Base-by-base conservation (phyloP, 139 green algal genomes). In the Tetradesmus obliquus region DNA sequence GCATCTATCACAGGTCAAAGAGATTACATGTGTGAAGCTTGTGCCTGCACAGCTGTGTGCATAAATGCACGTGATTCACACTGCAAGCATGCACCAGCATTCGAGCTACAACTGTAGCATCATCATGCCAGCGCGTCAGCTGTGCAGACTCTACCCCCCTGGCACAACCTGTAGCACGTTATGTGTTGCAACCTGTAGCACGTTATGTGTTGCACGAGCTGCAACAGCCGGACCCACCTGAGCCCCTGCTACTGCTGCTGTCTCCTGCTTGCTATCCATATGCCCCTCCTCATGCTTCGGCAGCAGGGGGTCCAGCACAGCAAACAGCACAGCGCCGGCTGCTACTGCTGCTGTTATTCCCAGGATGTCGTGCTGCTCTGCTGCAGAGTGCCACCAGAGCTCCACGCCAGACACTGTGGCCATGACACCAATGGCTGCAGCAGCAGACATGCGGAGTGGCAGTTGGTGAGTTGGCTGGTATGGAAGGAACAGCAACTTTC, bases 341-440 rank as follows among this genome's bases (percentile, higher is more conserved):
- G 55, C 54, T 20, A 87, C 82, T 72, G 82, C 82, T 87, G 54
- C 82, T 74, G 82, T 87, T 13, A 87, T 55, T 5, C 82, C 82
- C 22, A 87, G 54, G 5, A 32, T 74, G 20, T 87, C 82, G 13
- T 87, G 82, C 55, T 71, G 82, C 55, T 87, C 15, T 7, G 53
- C 82, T 87, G 82, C 82, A 74, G 82, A 87, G 55, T 87, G 84
- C 84, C 84, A 88, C 57, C 72, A n/a, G 8, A 79, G 22, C 57
- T 79, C 22, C 22, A 88, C n/a, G n/a, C 12, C 84, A 45, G 84
- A 66, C 45, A 57, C 53, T 17, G 82, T 87, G 17, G 82, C 54
- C 82, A 87, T 87, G 8, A 87, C 82, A 53, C 82, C 82, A 72
- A 87, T 87, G 55, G 82, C 82, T 87, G 82, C 53, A 87, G 19